Evolutionary conservation across 2,329 filamentous ascomycete species (phyloP).

Genomic region (Arthrobotrys entomopaga): DNA sequence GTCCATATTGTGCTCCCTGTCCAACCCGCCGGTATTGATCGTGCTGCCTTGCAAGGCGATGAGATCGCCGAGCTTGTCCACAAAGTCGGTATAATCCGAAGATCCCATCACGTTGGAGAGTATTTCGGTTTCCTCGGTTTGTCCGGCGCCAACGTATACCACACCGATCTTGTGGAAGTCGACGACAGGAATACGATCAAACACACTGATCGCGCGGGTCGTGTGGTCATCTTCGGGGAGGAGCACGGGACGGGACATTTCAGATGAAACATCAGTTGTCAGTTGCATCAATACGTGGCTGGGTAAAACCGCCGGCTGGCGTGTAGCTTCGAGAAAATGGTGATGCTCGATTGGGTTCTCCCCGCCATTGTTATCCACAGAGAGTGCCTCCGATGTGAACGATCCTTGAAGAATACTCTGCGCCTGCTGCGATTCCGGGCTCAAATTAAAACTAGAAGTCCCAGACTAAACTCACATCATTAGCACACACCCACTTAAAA

Average conservation of each 20-base stretch:
- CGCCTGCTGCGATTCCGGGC: slow-evolving; percentile 57
- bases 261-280: slow-evolving; percentile 62
- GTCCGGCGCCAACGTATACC: slow-evolving; percentile 88
- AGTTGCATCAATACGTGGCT: slow-evolving; percentile 78
- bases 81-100: slow-evolving; percentile 84
- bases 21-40: slow-evolving; percentile 93
- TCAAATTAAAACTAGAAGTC: slow-evolving; percentile 63
- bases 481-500: slow-evolving; percentile 12
- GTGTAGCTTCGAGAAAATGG: slow-evolving; percentile 64
- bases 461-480: slow-evolving; percentile 60
- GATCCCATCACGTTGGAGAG: slow-evolving; percentile 87
- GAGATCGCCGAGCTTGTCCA: slow-evolving; percentile 82
- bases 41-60: slow-evolving; percentile 82
- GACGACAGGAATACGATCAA: slow-evolving; percentile 88
- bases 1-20: slow-evolving; percentile 79
- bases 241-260: slow-evolving; percentile 71
- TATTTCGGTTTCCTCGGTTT: slow-evolving; percentile 83
- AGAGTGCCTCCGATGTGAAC: slow-evolving; percentile 39
- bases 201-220: slow-evolving; percentile 77
- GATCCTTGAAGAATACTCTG: slow-evolving; percentile 55
- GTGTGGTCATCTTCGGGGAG: slow-evolving; percentile 72
- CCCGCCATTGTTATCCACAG: slow-evolving; percentile 8
- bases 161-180: slow-evolving; percentile 96
- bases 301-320: slow-evolving; percentile 72
- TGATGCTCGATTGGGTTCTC: slow-evolving; percentile 57